Conservation (phyloP, 352 stramenopile genomes). For the Phytophthora agathidicida region DNA sequence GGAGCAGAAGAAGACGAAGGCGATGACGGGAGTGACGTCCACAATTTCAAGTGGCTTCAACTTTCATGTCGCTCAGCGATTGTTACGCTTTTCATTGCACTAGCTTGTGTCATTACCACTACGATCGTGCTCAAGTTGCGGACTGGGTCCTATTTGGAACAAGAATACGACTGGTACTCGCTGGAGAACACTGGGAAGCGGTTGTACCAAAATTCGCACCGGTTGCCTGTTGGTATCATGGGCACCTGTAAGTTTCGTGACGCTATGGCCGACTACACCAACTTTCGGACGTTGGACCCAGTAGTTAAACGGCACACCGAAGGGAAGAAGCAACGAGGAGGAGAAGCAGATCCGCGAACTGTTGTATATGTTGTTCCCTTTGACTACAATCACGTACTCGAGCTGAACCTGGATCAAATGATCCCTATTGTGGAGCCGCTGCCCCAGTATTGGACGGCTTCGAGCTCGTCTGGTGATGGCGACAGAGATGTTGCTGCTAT, state of each 20-base stretch:
- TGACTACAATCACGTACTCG: conserved; percentile 42
- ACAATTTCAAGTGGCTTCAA: conserved; percentile 35
- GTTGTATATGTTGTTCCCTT: conserved; percentile 63
- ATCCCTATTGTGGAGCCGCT: conserved; percentile 29
- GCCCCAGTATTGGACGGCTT: conserved; percentile 17
- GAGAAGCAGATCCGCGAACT: conserved; percentile 2
- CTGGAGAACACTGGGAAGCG: conserved; percentile 47
- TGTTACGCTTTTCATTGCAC: conserved; percentile 24
- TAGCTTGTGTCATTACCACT: conserved; percentile 17
- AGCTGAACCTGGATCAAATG: conserved; percentile 39
- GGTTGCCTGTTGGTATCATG: conserved; percentile 40
- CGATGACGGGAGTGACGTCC: conserved; percentile 20
- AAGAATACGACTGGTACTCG: conserved; percentile 71
- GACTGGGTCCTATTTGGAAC: conserved; percentile 50
- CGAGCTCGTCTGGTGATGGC: conserved; percentile 16
- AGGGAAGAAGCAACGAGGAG: conserved; percentile 6
- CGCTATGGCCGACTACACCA: conserved; percentile 18
- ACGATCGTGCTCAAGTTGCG: conserved; percentile 55
- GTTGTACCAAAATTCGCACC: conserved; percentile 34
- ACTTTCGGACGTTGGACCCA: conserved; percentile 35
- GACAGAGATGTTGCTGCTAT: conserved; percentile 6
- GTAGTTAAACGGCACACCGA: conserved; percentile 26
- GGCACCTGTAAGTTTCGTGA: conserved; percentile 46
- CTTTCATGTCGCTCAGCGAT: conserved; percentile 31
- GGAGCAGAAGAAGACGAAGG: conserved; percentile 30